Evolutionary conservation across 2,329 filamentous ascomycete species (phyloP).

Genomic region (Epichloe scottii): DNA sequence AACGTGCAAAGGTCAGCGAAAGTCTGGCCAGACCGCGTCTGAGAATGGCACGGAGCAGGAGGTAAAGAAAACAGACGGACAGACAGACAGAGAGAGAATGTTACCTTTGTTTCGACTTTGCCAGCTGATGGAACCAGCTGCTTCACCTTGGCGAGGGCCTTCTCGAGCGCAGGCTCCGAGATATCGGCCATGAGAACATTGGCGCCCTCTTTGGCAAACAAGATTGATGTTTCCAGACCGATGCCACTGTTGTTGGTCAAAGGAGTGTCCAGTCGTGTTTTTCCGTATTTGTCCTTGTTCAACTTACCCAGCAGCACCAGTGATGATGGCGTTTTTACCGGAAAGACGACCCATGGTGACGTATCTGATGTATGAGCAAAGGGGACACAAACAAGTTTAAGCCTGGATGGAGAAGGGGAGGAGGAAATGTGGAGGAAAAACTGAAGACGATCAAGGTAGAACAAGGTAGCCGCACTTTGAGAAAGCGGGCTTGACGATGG

Average conservation of each 20-base stretch:
- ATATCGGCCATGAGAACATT: constrained; percentile 79
- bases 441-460: neutral
- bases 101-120: constrained; percentile 47
- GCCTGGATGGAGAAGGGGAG: neutral
- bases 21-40: neutral
- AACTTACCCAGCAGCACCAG: constrained; percentile 67
- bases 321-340: constrained; percentile 59
- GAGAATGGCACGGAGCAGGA: neutral
- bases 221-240: constrained; percentile 80
- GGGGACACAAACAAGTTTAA: neutral
- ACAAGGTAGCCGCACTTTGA: neutral
- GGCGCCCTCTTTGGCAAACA: constrained; percentile 82
- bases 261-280: neutral
- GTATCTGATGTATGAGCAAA: neutral
- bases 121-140: constrained; percentile 51
- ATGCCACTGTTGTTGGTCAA: constrained; percentile 52
- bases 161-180: constrained; percentile 63
- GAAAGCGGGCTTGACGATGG: neutral
- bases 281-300: neutral
- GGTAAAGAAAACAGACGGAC: too few relatives aligned
- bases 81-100: neutral
- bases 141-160: constrained; percentile 62
- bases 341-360: constrained; percentile 35
- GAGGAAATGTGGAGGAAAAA: neutral
- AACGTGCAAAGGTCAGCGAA: neutral